Evolutionary conservation across 2,329 filamentous ascomycete genomes (phyloP).

Genomic region (Pyrenophora teres): DNA sequence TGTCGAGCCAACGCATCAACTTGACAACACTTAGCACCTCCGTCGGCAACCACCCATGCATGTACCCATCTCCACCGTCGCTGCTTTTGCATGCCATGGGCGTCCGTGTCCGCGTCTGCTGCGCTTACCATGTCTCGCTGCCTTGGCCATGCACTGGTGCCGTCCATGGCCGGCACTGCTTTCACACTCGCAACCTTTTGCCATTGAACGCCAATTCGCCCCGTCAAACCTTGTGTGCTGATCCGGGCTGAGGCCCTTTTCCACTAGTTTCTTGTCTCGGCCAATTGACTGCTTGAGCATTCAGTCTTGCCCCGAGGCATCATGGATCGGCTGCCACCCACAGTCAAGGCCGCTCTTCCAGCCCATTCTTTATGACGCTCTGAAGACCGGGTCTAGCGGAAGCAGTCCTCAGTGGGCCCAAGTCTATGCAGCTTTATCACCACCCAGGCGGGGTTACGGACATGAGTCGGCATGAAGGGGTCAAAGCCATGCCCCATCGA

Average conservation of each 20-base stretch:
- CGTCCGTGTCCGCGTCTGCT: slow-evolving; percentile 46
- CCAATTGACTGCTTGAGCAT: slow-evolving; percentile 39
- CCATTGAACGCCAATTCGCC: slow-evolving; percentile 42
- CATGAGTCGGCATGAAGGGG: slow-evolving; percentile 40
- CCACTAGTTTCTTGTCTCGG: slow-evolving; percentile 32
- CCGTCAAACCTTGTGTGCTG: slow-evolving; percentile 35
- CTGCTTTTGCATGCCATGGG: slow-evolving; percentile 42
- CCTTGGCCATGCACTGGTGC: slow-evolving; percentile 38
- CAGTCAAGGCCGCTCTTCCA: slow-evolving; percentile 38
- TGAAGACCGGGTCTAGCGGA: slow-evolving; percentile 43
- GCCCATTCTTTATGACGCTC: slow-evolving; percentile 42
- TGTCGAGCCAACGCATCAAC: slow-evolving; percentile 50
- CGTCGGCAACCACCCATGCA: slow-evolving; percentile 48
- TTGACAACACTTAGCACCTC: slow-evolving; percentile 50
- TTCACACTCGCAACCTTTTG: slow-evolving; percentile 30
- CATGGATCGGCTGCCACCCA: slow-evolving; percentile 43
- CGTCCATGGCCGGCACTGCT: slow-evolving; percentile 32
- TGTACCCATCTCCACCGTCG: slow-evolving; percentile 41
- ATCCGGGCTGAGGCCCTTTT: slow-evolving; percentile 34
- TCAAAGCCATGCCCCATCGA: slow-evolving; percentile 41
- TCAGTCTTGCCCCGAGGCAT: slow-evolving; percentile 37
- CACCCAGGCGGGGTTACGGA: slow-evolving; percentile 45
- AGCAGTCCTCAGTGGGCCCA: slow-evolving; percentile 44
- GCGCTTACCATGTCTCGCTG: slow-evolving; percentile 46
- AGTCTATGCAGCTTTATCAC: slow-evolving; percentile 49